Base-by-base conservation (phyloP, 768 basidiomycete species). In the Mycena sanguinolenta region DNA sequence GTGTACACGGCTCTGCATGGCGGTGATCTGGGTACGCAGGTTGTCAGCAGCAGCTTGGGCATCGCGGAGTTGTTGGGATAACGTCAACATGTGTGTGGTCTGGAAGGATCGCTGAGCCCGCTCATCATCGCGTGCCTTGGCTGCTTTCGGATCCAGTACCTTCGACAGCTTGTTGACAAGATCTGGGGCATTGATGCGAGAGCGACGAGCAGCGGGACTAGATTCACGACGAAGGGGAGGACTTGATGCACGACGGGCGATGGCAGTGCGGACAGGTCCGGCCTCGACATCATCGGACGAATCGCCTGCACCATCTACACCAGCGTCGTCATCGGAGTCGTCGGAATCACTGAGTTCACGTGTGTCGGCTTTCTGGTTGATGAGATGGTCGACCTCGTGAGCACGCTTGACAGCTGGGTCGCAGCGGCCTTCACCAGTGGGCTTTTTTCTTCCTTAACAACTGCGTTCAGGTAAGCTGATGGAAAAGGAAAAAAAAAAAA, bases 371-470 rank as follows among this genome's bases (percentile, higher is more conserved):
- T 23, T 1, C 9, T 39, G 8, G 23, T 38, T 38, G 34, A 58
- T 23, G 21, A 25, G 14, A 8, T 4, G 17, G 25, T 58, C 57
- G 23, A 58, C 39, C 1, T 7, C n/a, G 12, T 58, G 57, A 2
- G 36, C 57, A 38, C 23, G 21, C 23, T 58, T 58, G 34, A 58
- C 23, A 1, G 38, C 23, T 17, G 25, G 57, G 3, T 34, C 36
- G 36, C 57, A 58, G 57, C 4, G 0, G 4, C 34, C 34, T 10
- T 25, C 14, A 13, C 57, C 36, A 3, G 57, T 58, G 36, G 36
- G 57, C 57, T n/a, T n/a, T n/a, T n/a, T 58, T 58, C 57, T 58
- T 58, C 13, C 4, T 36, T n/a, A 58, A n/a, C 23, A 58, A 17
- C 57, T 58, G 23, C 5, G 9, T 38, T 4, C 4, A 5, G 23